phyloP scores from a whole-genome alignment of 176 grass and related monocot genomes.

The Urochloa ruziziensis region DNA sequence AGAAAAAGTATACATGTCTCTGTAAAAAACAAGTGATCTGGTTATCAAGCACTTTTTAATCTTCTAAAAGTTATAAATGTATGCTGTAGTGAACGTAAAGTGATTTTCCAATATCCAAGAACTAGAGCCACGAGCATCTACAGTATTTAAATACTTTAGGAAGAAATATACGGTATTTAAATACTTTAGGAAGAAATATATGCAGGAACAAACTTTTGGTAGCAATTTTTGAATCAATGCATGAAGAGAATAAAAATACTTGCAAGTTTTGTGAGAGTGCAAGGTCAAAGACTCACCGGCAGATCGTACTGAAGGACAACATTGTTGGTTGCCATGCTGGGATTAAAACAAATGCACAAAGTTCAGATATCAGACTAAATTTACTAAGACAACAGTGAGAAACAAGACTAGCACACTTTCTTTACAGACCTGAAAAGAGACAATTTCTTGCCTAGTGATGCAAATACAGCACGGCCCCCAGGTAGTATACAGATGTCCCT shows the following conservation, averaged over 20 bases:
- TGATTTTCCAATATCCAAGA: slow-evolving; percentile 6
- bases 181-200: background rate
- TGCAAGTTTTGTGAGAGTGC: slow-evolving; percentile 29
- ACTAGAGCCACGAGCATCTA: background rate
- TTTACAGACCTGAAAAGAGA: slow-evolving; percentile 61
- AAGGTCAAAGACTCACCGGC: slow-evolving; percentile 67
- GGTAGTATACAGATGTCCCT: slow-evolving; percentile 75
- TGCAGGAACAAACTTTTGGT: background rate
- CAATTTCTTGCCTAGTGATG: slow-evolving; percentile 83
- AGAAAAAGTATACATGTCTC: background rate
- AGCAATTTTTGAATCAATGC: background rate
- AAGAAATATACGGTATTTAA: background rate
- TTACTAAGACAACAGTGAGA: background rate
- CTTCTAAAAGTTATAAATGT: background rate
- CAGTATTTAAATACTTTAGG: background rate
- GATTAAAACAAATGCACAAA: slow-evolving; percentile 37
- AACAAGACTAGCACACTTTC: slow-evolving; percentile 19
- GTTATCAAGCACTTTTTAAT: background rate
- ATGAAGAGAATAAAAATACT: slow-evolving; percentile 14
- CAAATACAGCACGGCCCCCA: slow-evolving; percentile 55
- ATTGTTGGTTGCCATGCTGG: slow-evolving; percentile 66
- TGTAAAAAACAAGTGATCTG: background rate
- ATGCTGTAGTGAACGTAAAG: background rate
- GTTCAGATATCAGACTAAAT: slow-evolving; percentile 10
- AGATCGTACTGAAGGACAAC: slow-evolving; percentile 76